Base-by-base conservation (phyloP, 345 rosid genomes). In the Noccaea caerulescens region DNA sequence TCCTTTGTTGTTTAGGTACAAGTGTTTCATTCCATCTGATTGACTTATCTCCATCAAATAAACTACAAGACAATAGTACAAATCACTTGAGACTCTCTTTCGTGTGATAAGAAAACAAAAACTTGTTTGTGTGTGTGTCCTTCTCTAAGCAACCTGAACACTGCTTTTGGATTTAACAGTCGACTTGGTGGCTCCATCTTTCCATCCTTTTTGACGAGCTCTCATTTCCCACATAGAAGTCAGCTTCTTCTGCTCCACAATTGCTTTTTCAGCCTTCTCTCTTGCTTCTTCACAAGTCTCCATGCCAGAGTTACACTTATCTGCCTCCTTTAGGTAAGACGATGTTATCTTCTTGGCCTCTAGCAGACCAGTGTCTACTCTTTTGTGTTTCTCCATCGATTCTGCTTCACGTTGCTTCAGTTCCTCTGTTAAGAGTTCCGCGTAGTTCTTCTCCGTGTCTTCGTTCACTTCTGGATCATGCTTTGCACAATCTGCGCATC, bases 211-310 rank as follows among this genome's bases (percentile, higher is more conserved):
- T 52, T 86, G 88, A 4, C 88, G 93, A 61, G 99, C 97, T 78
- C 96, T 85, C 30, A 27, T 25, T 80, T 89, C 99, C 99, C 99
- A 91, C 49, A 60, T 51, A 13, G 84, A 82, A 2, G 93, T 87
- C 52, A 86, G 56, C 72, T 86, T 94, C 95, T 81, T 91, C 73
- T 91, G 97, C 27, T 83, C 84, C 13, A 52, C 85, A 68, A 89
- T 76, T 34, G 91, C 82, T 12, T 80, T 84, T 71, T 89, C 97
- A 0, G 97, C 80, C 69, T 85, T 93, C 75, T 93, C 99, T 79
- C 99, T 80, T 6, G 97, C 93, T 79, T 84, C 99, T 81, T 94
- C 99, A 69, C 97, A 91, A 3, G 97, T 91, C 82, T 89, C 99
- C 97, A 94, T 91, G 45, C 98, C 99, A 0, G 97, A 87, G 78